Base-by-base conservation (phyloP, 768 basidiomycete genomes). In the Trichaptum fuscoviolaceum region DNA sequence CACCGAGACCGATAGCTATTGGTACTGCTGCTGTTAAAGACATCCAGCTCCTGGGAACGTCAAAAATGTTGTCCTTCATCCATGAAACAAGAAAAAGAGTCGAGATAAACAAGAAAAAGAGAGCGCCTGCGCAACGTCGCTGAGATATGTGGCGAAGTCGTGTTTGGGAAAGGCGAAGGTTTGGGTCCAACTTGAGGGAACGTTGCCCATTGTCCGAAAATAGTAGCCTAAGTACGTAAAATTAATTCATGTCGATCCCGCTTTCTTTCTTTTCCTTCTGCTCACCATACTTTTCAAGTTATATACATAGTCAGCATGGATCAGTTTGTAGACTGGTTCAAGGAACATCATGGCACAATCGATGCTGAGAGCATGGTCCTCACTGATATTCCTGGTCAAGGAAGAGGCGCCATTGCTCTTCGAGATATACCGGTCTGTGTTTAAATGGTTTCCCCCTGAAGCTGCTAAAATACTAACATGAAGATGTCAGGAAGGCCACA, bases 391-490 rank as follows among this genome's bases (percentile, higher is more conserved):
- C 80, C 84, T 26, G 85, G 81, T 57, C 84, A 84, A 58, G 92
- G 93, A 36, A 84, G 89, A 25, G 93, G 95, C 26, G 89, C 84
- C 0, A 76, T 93, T 35, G 95, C 95, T 0, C 72, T 92, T 36
- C 75, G 80, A 67, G 87, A 94, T 74, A 87, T 96, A 65, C 83
- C 86, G 65, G 93, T 93, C 70, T 23, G 82, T 75, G 7, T 12
- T 63, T 79, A 66, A 30, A 17, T 57, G 35, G 5, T 64, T 27
- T 67, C 42, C 36, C 25, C 34, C 65, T 15, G 24, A 60, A 30
- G 9, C 23, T 58, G 35, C 61, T 64, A 63, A n/a, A 64, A 62
- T 26, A 1, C 0, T 24, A 36, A 60, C 35, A 9, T 24, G 20
- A 23, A 18, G 30, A 17, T 10, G 1, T 62, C 70, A 96, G 93